These are phyloP conservation scores for Pichia sp. DNA, from an alignment of 1,139 yeast genomes.

Conservation along the genomic window DNA sequence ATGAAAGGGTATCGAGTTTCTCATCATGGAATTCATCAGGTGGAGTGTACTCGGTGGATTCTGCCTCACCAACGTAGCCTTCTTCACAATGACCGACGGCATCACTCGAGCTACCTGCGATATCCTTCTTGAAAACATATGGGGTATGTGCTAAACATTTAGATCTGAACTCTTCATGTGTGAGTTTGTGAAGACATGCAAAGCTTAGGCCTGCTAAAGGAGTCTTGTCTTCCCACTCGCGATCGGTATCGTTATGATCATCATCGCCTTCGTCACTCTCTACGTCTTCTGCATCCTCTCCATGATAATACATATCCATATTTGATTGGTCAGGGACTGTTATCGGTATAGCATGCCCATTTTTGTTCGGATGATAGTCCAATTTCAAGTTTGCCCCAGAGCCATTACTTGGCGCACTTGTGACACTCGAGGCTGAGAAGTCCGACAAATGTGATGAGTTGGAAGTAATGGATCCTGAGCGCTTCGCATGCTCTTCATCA, in stretches of 20 bases:
- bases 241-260: constrained; percentile 13
- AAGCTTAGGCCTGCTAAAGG: constrained; percentile 17
- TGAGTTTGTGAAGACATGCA: constrained; percentile 1
- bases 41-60: neutral
- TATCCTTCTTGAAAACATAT: constrained; percentile 6
- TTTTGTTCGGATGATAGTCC: constrained; percentile 1
- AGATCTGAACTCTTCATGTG: constrained; percentile 7
- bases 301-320: constrained; percentile 13
- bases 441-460: constrained; percentile 6
- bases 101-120: neutral
- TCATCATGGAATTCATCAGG: no score
- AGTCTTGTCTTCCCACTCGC: constrained; percentile 14
- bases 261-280: constrained; percentile 16
- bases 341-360: constrained; percentile 2
- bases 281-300: constrained; percentile 16
- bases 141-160: constrained; percentile 14
- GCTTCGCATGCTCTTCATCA: neutral
- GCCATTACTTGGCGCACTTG: constrained; percentile 6
- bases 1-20: neutral
- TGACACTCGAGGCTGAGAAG: constrained; percentile 5
- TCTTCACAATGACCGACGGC: neutral
- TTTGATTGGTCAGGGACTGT: constrained; percentile 15
- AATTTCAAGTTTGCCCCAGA: constrained; percentile 1
- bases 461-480: constrained; percentile 13
- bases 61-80: constrained; percentile 5